Percentiles rank a stretch among this genome's conserved stretches.
phyloP scores from a whole-genome alignment of 768 basidiomycete genomes.

The Dioszegia aurantiaca region DNA sequence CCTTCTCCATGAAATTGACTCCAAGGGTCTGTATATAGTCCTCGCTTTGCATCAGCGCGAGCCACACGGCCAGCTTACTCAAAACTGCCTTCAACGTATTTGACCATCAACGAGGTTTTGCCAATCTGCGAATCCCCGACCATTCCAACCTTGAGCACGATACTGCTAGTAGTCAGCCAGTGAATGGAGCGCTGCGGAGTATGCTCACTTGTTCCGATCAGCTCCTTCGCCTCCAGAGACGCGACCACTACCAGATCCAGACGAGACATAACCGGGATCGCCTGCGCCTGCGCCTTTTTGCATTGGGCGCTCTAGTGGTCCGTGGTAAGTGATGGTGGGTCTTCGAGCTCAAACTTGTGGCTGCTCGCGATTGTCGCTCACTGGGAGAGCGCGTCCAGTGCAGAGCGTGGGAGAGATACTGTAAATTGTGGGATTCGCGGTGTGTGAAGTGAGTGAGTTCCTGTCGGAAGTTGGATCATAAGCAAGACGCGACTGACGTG shows the following conservation, averaged over 20 bases:
- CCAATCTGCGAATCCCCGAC: conserved; percentile 99
- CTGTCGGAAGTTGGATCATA: too few relatives aligned
- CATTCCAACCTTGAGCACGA: conserved; percentile 99
- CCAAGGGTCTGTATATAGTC: conserved; percentile 99
- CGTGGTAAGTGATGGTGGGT: too few relatives aligned
- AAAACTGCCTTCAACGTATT: conserved; percentile 97
- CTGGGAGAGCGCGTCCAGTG: too few relatives aligned
- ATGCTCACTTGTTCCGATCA: conserved; percentile 33
- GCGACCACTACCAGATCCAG: conserved; percentile 45
- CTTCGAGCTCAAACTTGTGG: too few relatives aligned
- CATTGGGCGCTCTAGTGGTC: too few relatives aligned
- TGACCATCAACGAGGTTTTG: conserved; percentile 99
- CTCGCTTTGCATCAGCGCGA: background rate
- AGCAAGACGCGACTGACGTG: too few relatives aligned
- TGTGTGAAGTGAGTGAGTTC: too few relatives aligned
- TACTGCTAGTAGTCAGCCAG: conserved; percentile 47
- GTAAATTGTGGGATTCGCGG: too few relatives aligned
- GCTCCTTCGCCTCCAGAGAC: conserved; percentile 44
- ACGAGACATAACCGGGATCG: conserved; percentile 45
- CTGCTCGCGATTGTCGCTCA: too few relatives aligned
- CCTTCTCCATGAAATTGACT: conserved; percentile 99
- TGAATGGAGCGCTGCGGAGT: background rate
- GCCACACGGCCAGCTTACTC: conserved; percentile 55
- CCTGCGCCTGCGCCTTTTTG: conserved; percentile 22
- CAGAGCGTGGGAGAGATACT: too few relatives aligned